A percentile compares a stretch with the other conserved stretches of the same genome.
phyloP scores from a whole-genome alignment of 2,329 filamentous ascomycete species.

The Fusarium metavorans region DNA sequence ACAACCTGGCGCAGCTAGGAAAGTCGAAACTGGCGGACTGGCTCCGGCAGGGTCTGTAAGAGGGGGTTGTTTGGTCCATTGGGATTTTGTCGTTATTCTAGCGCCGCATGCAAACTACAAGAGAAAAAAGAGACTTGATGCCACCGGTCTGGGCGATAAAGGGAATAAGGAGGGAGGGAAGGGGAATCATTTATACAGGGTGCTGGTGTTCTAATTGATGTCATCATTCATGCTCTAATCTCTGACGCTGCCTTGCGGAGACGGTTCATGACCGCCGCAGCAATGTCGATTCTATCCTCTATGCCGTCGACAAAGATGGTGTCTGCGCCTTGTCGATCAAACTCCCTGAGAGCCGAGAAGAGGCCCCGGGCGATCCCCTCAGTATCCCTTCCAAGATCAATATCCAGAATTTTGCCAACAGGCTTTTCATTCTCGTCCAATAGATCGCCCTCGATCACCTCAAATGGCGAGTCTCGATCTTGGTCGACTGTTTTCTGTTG shows the following conservation, averaged over 20 bases:
- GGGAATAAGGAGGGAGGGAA: conserved; percentile 21
- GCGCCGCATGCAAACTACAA: conserved; percentile 43
- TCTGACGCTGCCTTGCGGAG: conserved; percentile 81
- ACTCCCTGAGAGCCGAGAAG: conserved; percentile 86
- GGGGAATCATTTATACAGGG: conserved; percentile 36
- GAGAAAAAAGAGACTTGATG: conserved; percentile 36
- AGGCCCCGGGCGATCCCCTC: conserved; percentile 85
- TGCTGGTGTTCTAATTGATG: conserved; percentile 47
- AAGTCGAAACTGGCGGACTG: conserved; percentile 92
- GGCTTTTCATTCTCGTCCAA: conserved; percentile 47
- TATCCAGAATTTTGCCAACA: conserved; percentile 70
- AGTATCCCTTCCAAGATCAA: conserved; percentile 77
- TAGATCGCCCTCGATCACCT: conserved; percentile 57
- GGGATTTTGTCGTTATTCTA: conserved; percentile 46
- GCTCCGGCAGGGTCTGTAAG: conserved; percentile 83
- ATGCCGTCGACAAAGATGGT: conserved; percentile 94
- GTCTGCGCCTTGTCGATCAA: conserved; percentile 84
- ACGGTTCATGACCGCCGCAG: conserved; percentile 88
- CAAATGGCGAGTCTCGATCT: conserved; percentile 49
- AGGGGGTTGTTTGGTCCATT: background rate
- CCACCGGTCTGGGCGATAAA: conserved; percentile 39
- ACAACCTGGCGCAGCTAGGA: conserved; percentile 94
- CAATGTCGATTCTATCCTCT: conserved; percentile 81
- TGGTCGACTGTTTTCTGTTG: conserved; percentile 38
- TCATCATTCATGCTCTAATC: conserved; percentile 61